phyloP scores from a whole-genome alignment of 2,329 filamentous ascomycete species.

The Cladosporium austrohemisphaericum region DNA sequence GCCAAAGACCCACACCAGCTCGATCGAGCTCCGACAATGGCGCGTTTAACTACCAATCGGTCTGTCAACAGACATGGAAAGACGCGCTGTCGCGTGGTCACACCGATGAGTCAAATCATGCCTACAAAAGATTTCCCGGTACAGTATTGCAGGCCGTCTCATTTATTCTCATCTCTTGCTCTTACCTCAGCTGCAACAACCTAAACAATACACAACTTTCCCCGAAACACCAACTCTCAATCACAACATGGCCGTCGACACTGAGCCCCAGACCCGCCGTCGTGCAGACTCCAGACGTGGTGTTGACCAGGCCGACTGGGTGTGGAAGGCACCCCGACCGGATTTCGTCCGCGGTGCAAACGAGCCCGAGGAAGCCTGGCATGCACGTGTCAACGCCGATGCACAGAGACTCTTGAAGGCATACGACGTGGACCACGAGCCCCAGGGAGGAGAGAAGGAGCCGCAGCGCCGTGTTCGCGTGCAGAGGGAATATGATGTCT shows the following conservation, averaged over 20 bases:
- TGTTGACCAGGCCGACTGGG: conserved; percentile 8
- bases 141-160: conserved; percentile 1
- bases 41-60: conserved; percentile 5
- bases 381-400: conserved; percentile 6
- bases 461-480: conserved; percentile 3
- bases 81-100: conserved; percentile 3
- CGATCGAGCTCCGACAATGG: conserved; percentile 1
- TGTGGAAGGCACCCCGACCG: conserved; percentile 1
- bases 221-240: not conserved
- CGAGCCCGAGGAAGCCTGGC: conserved; percentile 4
- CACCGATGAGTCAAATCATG: conserved; percentile 9
- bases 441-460: conserved; percentile 7
- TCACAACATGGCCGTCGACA: conserved; percentile 8
- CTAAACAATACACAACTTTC: not conserved
- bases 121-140: not conserved
- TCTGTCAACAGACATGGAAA: conserved; percentile 1
- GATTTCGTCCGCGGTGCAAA: conserved; percentile 3
- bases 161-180: not conserved
- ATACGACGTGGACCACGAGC: conserved; percentile 6
- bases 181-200: not conserved
- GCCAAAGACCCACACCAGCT: conserved; percentile 8
- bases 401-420: conserved; percentile 7
- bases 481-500: not conserved
- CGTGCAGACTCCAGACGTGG: conserved; percentile 8
- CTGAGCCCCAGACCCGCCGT: conserved; percentile 6